These are phyloP conservation scores for Fusarium guadeloupense DNA, from an alignment of 2,329 filamentous ascomycete species.

Conservation along the genomic window DNA sequence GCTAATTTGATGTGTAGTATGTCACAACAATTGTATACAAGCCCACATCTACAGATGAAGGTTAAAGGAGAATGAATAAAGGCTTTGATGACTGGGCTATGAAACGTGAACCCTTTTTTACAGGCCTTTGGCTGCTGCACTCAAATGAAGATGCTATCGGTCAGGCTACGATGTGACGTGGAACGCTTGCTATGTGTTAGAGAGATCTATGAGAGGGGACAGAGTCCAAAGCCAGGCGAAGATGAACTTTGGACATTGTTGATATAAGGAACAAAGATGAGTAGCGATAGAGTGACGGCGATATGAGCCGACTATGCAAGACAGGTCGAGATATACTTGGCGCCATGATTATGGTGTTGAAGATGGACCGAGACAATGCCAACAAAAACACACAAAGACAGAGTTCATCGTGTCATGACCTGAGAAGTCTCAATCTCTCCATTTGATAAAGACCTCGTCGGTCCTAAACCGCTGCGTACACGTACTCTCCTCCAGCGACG, in stretches of 20 bases:
- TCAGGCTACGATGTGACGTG: slow-evolving; percentile 23
- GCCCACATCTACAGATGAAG: slow-evolving; percentile 72
- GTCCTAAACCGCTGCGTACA: slow-evolving; percentile 87
- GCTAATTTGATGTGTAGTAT: slow-evolving; percentile 69
- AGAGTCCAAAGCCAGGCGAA: not conserved
- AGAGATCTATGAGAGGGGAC: not conserved
- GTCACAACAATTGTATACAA: slow-evolving; percentile 98
- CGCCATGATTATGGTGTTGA: not conserved
- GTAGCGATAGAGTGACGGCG: not conserved
- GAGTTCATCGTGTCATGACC: not conserved
- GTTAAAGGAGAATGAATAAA: slow-evolving; percentile 32
- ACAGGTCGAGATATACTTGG: not conserved
- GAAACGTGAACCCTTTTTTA: not conserved
- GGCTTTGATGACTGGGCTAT: not conserved
- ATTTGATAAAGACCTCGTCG: slow-evolving; percentile 81
- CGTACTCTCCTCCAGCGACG: slow-evolving; percentile 79
- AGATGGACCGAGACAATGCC: not conserved
- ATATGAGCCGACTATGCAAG: not conserved
- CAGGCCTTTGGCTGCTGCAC: slow-evolving; percentile 2
- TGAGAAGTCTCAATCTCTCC: slow-evolving; percentile 68
- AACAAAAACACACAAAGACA: slow-evolving; percentile 2
- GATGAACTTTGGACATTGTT: not conserved
- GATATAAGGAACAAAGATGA: not conserved
- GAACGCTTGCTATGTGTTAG: slow-evolving; percentile 6
- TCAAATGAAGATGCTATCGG: not conserved